Evolutionary conservation across 2,329 filamentous ascomycete species (phyloP).

Genomic region (Parasarocladium wereldwijsianum): DNA sequence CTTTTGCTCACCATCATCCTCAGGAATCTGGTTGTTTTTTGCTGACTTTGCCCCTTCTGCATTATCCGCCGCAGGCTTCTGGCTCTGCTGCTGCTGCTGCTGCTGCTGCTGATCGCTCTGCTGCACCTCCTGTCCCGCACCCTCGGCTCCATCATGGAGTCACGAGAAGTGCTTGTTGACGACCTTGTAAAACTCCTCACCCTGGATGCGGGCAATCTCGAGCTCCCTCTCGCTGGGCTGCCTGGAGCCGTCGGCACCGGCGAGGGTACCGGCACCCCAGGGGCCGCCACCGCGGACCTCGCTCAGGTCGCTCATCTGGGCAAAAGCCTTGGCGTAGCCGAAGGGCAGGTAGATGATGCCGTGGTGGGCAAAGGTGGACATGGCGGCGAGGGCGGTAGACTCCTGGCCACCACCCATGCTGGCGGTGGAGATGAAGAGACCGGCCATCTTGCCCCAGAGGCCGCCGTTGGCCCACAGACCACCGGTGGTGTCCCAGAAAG

Average conservation of each 20-base stretch:
- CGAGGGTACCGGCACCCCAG: conserved; percentile 91
- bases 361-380: conserved; percentile 84
- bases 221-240: conserved; percentile 66
- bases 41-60: conserved; percentile 9
- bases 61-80: conserved; percentile 9
- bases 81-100: conserved; percentile 11
- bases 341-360: conserved; percentile 94
- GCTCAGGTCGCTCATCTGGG: conserved; percentile 49
- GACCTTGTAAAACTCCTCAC: conserved; percentile 67
- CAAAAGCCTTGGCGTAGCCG: conserved; percentile 74
- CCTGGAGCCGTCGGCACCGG: conserved; percentile 65
- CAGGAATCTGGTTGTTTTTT: too few species aligned
- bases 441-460: conserved; percentile 78
- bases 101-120: too few species aligned
- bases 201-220: conserved; percentile 67
- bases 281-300: conserved; percentile 78
- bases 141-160: conserved; percentile 51
- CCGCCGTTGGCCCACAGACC: conserved; percentile 66
- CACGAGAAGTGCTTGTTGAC: conserved; percentile 60
- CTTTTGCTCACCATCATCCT: conserved; percentile 3
- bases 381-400: conserved; percentile 61
- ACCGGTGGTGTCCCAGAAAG: conserved; percentile 84
- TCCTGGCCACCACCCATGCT: conserved; percentile 85
- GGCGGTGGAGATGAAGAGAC: conserved; percentile 80
- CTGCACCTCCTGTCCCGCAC: too few species aligned